These are phyloP conservation scores for Candida smagusa DNA, from an alignment of 1,139 yeast genomes.

Conservation along the genomic window DNA sequence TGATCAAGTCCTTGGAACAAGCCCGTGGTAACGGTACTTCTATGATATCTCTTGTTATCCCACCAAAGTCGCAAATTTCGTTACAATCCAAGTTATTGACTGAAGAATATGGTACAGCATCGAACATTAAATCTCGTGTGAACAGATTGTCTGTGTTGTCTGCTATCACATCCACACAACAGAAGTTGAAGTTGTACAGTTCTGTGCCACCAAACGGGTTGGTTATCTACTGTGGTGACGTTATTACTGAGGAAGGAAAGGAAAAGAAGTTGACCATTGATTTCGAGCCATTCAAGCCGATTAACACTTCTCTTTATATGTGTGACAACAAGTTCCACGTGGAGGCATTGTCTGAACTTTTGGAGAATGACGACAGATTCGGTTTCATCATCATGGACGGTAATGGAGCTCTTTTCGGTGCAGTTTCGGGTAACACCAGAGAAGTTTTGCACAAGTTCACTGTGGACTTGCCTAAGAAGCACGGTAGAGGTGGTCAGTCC, in stretches of 20 bases:
- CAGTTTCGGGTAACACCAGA: constrained; percentile 95
- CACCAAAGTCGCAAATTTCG: constrained; percentile 93
- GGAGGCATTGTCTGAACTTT: constrained; percentile 88
- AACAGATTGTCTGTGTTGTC: constrained; percentile 91
- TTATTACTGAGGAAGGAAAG: constrained; percentile 93
- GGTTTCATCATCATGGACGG: constrained; percentile 99
- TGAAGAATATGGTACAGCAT: constrained; percentile 98
- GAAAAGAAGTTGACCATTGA: constrained; percentile 93
- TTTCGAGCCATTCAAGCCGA: constrained; percentile 97
- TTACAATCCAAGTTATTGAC: constrained; percentile 87
- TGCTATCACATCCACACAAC: constrained; percentile 97
- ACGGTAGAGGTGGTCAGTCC: constrained; percentile 99
- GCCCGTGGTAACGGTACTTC: constrained; percentile 99
- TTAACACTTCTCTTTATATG: constrained; percentile 88
- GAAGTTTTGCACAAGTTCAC: constrained; percentile 94
- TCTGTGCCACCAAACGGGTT: constrained; percentile 91
- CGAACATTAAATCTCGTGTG: constrained; percentile 95
- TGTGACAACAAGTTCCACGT: constrained; percentile 99
- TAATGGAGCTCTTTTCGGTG: constrained; percentile 95
- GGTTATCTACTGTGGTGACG: constrained; percentile 97
- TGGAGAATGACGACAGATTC: constrained; percentile 92
- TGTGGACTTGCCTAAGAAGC: constrained; percentile 97
- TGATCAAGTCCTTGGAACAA: constrained; percentile 76
- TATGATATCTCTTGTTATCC: constrained; percentile 93
- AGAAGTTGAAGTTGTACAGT: constrained; percentile 84